Conservation (phyloP, 78 protist species). For the Goniomonas avonlea region DNA sequence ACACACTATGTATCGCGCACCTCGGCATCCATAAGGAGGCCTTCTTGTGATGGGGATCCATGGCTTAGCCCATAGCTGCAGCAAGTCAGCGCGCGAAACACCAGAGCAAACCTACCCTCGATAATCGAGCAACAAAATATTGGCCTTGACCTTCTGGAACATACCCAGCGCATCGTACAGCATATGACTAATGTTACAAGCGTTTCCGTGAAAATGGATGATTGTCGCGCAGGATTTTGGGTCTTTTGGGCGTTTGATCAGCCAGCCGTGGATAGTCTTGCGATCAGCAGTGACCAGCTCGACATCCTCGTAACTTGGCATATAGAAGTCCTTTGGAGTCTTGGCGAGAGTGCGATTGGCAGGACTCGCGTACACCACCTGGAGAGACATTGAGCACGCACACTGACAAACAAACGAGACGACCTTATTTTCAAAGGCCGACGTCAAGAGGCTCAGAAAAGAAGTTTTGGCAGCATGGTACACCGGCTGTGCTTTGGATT, state of each 20-base stretch:
- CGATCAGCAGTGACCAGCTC: neutral
- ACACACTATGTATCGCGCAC: too few relatives aligned
- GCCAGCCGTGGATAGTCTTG: slow-evolving; percentile 17
- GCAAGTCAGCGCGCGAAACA: too few relatives aligned
- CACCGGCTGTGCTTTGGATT: too few relatives aligned
- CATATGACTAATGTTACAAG: slow-evolving; percentile 13
- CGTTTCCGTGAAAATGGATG: slow-evolving; percentile 27
- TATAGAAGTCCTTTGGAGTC: slow-evolving; percentile 11
- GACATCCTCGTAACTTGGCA: slow-evolving; percentile 21
- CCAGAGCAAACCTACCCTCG: slow-evolving; percentile 22
- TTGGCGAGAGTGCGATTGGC: neutral
- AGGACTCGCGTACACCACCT: slow-evolving; percentile 17
- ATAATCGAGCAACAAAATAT: slow-evolving; percentile 13
- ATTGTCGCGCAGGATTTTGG: neutral
- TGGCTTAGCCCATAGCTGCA: neutral
- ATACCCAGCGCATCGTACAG: slow-evolving; percentile 27
- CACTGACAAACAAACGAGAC: neutral
- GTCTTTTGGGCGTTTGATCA: slow-evolving; percentile 10
- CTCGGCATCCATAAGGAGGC: slow-evolving; percentile 21
- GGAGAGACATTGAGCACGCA: neutral
- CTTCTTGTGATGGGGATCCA: slow-evolving; percentile 5
- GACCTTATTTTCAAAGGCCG: slow-evolving; percentile 6
- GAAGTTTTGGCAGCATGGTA: neutral
- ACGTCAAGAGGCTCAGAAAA: neutral
- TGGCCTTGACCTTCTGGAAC: slow-evolving; percentile 30